These are phyloP conservation scores for Annulohypoxylon stygium DNA, from an alignment of 495 filamentous ascomycete species.

Conservation along the genomic window DNA sequence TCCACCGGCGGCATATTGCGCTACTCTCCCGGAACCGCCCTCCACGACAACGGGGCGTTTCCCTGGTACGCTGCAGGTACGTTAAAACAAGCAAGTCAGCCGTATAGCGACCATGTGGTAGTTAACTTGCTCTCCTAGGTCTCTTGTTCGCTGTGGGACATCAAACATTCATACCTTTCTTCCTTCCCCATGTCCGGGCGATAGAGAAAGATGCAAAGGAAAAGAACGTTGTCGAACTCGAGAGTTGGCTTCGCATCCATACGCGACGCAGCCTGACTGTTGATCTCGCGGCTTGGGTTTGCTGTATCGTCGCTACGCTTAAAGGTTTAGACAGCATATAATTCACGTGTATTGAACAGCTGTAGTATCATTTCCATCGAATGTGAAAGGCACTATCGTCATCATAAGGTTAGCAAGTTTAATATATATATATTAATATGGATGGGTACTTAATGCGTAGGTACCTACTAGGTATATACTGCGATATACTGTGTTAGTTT, in stretches of 20 bases:
- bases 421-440: too few species aligned
- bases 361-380: too few species aligned
- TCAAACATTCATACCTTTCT: conserved; percentile 7
- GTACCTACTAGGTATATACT: too few species aligned
- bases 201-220: conserved; percentile 13
- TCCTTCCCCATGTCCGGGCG: conserved; percentile 11
- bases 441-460: too few species aligned
- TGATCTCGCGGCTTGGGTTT: conserved; percentile 31
- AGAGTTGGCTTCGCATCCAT: conserved; percentile 20
- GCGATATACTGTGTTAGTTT: too few species aligned
- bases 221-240: conserved; percentile 20
- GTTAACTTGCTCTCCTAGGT: background rate
- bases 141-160: conserved; percentile 22
- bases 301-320: conserved; percentile 21
- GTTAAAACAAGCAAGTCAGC: background rate
- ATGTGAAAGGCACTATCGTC: too few species aligned
- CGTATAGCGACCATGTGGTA: too few species aligned
- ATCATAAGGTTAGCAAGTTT: too few species aligned
- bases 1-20: conserved; percentile 10
- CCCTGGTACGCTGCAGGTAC: conserved; percentile 8
- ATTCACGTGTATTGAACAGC: too few species aligned
- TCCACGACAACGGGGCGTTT: background rate
- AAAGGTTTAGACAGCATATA: background rate
- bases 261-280: conserved; percentile 11
- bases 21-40: background rate